A percentile compares a stretch with the other conserved stretches of the same genome.
These are phyloP conservation scores for Nymphaea thermarum DNA, from an alignment of 164 flowering plant species.

Conservation along the genomic window DNA sequence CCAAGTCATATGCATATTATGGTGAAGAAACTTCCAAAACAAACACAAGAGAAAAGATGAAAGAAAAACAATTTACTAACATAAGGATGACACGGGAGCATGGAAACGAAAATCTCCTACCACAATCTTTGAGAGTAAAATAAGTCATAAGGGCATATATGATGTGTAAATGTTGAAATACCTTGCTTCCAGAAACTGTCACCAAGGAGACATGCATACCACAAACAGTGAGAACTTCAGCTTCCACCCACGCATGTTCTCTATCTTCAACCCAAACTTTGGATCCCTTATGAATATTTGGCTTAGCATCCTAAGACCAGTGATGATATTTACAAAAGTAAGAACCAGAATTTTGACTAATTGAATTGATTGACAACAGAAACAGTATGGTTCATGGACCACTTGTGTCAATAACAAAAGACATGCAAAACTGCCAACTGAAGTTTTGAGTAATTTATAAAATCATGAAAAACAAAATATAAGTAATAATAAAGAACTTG, in stretches of 20 bases:
- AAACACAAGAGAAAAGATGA: not conserved
- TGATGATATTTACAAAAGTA: not conserved
- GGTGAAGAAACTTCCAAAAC: not conserved
- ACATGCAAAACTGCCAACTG: not conserved
- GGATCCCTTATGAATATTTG: constrained; percentile 60
- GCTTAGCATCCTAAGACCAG: constrained; percentile 17
- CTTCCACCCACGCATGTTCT: constrained; percentile 64
- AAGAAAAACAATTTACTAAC: not conserved
- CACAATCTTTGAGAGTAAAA: not conserved
- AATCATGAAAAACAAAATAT: not conserved
- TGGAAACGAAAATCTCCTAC: not conserved
- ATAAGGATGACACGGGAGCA: not conserved
- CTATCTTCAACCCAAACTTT: constrained; percentile 85
- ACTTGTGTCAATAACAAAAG: not conserved
- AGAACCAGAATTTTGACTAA: no score
- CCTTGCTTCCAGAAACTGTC: constrained; percentile 62
- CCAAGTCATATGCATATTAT: not conserved
- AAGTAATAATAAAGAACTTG: not conserved
- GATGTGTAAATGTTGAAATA: constrained; percentile 5
- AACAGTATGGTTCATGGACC: not conserved
- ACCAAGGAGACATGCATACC: constrained; percentile 50
- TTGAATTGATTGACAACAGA: not conserved
- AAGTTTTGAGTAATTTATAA: not conserved
- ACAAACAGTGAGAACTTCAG: constrained; percentile 40
- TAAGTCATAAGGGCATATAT: not conserved